Conservation (phyloP, 2,329 filamentous ascomycete species). For the Pyricularia grisea region DNA sequence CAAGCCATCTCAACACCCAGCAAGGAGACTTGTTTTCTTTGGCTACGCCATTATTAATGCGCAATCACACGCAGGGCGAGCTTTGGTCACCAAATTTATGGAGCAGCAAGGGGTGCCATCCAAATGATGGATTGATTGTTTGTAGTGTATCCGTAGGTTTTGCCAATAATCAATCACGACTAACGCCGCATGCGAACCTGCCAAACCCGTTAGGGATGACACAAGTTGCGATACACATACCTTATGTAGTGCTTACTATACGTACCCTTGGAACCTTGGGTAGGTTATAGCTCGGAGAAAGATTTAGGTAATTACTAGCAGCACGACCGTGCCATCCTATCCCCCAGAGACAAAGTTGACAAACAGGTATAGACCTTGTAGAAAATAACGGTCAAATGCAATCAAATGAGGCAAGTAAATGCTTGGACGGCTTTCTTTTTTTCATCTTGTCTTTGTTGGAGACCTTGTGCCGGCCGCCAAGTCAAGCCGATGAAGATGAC, state of each 20-base stretch:
- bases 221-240: background rate
- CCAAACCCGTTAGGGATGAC: no score
- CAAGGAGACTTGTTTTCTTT: no score
- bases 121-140: background rate
- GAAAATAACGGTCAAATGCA: background rate
- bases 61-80: background rate
- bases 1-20: no score
- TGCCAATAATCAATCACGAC: no score
- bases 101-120: background rate
- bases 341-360: background rate
- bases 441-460: background rate
- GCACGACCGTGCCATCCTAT: background rate
- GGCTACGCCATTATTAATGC: background rate
- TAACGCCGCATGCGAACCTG: no score
- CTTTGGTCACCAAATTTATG: background rate
- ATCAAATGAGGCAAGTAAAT: background rate
- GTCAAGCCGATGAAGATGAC: background rate
- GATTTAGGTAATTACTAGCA: background rate
- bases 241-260: background rate
- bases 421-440: background rate
- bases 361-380: background rate
- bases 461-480: background rate
- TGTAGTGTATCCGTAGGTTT: no score
- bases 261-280: background rate
- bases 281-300: no score